phyloP scores from a whole-genome alignment of 441 rosid species.

The Croton setiger region DNA sequence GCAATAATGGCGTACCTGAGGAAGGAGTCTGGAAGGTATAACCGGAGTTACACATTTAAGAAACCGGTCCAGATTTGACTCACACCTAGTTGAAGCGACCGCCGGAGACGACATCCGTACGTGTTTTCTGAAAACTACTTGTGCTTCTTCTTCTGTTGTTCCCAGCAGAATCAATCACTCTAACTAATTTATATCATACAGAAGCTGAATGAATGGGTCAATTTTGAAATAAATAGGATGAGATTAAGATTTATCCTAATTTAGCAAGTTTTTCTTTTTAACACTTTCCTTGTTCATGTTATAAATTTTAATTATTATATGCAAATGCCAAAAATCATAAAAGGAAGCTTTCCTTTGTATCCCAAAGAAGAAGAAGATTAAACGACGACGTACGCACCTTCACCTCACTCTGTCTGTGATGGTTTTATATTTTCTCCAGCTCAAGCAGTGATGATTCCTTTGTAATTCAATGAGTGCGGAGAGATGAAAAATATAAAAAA shows the following conservation, averaged over 20 bases:
- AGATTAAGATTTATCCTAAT: background rate
- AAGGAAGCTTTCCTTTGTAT: too few species aligned
- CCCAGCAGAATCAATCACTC: background rate
- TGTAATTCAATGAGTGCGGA: background rate
- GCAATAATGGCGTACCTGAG: slow-evolving; percentile 34
- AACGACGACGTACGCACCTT: too few species aligned
- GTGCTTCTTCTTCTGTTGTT: too few species aligned
- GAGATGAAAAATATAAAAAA: background rate
- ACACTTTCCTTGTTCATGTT: background rate
- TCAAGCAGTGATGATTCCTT: too few species aligned
- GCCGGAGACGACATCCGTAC: too few species aligned
- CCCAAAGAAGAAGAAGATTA: too few species aligned
- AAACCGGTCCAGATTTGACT: slow-evolving; percentile 45
- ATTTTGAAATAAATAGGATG: background rate
- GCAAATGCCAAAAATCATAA: background rate
- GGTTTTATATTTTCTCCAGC: background rate
- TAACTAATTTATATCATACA: background rate
- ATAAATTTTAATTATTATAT: too few species aligned
- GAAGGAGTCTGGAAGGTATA: slow-evolving; percentile 38
- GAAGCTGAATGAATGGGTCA: too few species aligned
- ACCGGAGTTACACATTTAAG: slow-evolving; percentile 46
- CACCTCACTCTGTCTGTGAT: too few species aligned
- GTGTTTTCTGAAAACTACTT: too few species aligned
- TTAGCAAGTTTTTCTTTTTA: background rate
- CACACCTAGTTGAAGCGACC: slow-evolving; percentile 20